Conservation (phyloP, 192 early-diverging fungal species). For the Powellomyces hirtus region DNA sequence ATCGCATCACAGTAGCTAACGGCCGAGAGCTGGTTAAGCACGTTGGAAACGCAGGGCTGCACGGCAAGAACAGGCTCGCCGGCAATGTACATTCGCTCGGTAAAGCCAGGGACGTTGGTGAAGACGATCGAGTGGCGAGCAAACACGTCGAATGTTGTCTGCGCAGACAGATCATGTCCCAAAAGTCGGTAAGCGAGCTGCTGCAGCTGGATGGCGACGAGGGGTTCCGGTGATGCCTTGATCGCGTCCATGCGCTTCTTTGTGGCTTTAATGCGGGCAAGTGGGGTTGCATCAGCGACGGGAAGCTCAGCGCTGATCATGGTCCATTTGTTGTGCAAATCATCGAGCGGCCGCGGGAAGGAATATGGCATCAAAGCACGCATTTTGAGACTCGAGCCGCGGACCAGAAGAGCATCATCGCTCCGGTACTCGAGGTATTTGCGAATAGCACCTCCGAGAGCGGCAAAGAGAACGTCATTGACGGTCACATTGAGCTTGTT, state of each 20-base stretch:
- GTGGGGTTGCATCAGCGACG: background rate
- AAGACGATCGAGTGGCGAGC: constrained; percentile 13
- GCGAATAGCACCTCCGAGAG: constrained; percentile 18
- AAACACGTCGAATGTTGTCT: constrained; percentile 16
- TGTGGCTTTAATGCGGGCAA: constrained; percentile 11
- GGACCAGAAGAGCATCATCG: constrained; percentile 3
- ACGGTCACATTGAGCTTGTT: constrained; percentile 8
- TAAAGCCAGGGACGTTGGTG: constrained; percentile 31
- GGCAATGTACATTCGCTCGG: constrained; percentile 18
- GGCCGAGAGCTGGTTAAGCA: constrained; percentile 14
- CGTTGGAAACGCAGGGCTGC: constrained; percentile 24
- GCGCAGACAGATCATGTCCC: constrained; percentile 2
- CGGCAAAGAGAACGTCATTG: constrained; percentile 26
- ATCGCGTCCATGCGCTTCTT: constrained; percentile 24
- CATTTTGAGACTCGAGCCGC: background rate
- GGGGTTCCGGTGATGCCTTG: constrained; percentile 23
- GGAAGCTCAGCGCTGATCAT: constrained; percentile 16
- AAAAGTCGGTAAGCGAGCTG: background rate
- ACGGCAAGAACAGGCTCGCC: constrained; percentile 10
- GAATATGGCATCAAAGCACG: constrained; percentile 37
- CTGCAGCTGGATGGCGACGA: constrained; percentile 15
- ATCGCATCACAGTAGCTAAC: constrained; percentile 18
- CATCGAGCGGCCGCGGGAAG: constrained; percentile 28
- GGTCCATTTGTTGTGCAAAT: constrained; percentile 30
- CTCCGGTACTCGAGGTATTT: constrained; percentile 20